Base-by-base conservation (phyloP, 2,329 filamentous ascomycete genomes). In the Penicillium sp. region DNA sequence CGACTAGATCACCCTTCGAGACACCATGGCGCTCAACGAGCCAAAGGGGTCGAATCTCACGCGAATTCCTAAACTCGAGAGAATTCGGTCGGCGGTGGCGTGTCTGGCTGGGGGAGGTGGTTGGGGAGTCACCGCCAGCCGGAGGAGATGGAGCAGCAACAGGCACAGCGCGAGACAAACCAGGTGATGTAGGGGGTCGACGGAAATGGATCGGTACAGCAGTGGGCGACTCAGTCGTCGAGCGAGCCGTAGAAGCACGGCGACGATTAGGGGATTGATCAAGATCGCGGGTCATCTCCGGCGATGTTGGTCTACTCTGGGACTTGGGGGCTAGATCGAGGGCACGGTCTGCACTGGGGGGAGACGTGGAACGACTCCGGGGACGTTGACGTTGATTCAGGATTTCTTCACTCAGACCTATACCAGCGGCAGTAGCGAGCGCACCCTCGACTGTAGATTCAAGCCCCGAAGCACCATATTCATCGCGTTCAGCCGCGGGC, bases 41-140 rank as follows among this genome's bases (percentile, higher is more conserved):
- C 76, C 91, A 94, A 9, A 97, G 80, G 0, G 93, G 93, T 68
- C 91, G 89, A 70, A 93, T 89, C 72, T 95, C 92, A 58, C 85
- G 85, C 19, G 77, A 80, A 38, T 77, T 78, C 62, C 79, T 82
- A 71, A 86, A 86, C 64, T 86, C 83, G 4, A 79, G 78, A 0
- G 84, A 86, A 56, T 77, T 79, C 0, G 80, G 77, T 38, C 84
- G 81, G 50, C 76, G 75, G 63, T 83, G 81, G 35, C 81, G 78
- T 13, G 74, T 63, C 51, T 73, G 72, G n/a, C 73, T 76, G 28
- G 82, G 82, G 8, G 82, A 83, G 19, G 66, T 75, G 22, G 66
- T 75, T n/a, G 76, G 76, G 33, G 76, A 71, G 13, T 71, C 69
- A 35, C 51, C 54, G 24, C 40, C 45, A 42, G 73, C 76, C 30